These are phyloP conservation scores for Fusarium haematococcum DNA, from an alignment of 2,329 filamentous ascomycete genomes.

Conservation along the genomic window DNA sequence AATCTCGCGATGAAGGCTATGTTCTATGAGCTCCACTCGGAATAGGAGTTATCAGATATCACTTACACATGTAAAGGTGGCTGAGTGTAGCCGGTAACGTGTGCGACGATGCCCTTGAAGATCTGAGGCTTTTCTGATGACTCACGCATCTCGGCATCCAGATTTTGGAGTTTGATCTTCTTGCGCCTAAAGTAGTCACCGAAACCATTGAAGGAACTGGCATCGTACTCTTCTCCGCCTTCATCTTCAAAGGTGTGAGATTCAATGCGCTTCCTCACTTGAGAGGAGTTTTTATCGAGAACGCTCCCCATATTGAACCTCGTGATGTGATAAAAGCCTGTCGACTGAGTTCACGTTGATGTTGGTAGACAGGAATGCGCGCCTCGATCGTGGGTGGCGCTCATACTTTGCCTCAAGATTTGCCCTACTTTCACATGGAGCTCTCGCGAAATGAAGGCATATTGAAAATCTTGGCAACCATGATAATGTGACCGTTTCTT, in stretches of 20 bases:
- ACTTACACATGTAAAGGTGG: constrained; percentile 83
- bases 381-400: background rate
- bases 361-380: constrained; percentile 12
- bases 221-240: constrained; percentile 89
- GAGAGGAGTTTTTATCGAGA: constrained; percentile 72
- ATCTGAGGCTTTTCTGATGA: constrained; percentile 80
- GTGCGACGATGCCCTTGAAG: constrained; percentile 90
- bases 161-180: constrained; percentile 96
- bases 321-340: background rate
- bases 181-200: constrained; percentile 93
- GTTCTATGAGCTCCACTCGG: constrained; percentile 22
- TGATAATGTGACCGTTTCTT: background rate
- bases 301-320: constrained; percentile 65
- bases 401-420: constrained; percentile 6
- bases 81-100: constrained; percentile 96
- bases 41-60: background rate
- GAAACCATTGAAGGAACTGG: constrained; percentile 89
- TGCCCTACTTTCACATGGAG: background rate
- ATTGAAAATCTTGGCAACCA: background rate
- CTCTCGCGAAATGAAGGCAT: background rate
- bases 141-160: constrained; percentile 84
- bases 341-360: constrained; percentile 8
- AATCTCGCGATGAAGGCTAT: constrained; percentile 81
- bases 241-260: constrained; percentile 81
- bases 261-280: constrained; percentile 71